Evolutionary conservation across 305 asterid genomes (phyloP).

Genomic region (Euphrasia arctica): DNA sequence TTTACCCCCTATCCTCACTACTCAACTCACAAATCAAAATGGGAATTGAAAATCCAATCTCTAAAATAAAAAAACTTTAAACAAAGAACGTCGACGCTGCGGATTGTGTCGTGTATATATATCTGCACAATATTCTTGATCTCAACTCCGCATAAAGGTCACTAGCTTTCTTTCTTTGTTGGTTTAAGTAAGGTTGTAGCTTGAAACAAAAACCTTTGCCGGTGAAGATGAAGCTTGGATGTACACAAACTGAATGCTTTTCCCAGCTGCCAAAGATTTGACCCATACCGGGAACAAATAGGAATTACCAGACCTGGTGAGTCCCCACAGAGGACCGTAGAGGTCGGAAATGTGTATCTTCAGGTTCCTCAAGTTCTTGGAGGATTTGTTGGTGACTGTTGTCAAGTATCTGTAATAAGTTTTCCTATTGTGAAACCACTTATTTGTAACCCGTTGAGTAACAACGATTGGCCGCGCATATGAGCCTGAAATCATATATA

Average conservation of each 20-base stretch:
- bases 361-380: slow-evolving; percentile 65
- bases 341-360: slow-evolving; percentile 68
- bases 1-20: slow-evolving; percentile 39
- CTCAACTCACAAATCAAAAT: slow-evolving; percentile 46
- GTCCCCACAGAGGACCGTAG: slow-evolving; percentile 97
- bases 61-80: slow-evolving; percentile 13
- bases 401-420: slow-evolving; percentile 80
- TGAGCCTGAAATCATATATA: slow-evolving; percentile 38
- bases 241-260: slow-evolving; percentile 86
- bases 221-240: slow-evolving; percentile 79
- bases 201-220: slow-evolving; percentile 66
- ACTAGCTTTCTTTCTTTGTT: slow-evolving; percentile 15
- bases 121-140: slow-evolving; percentile 57
- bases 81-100: slow-evolving; percentile 11
- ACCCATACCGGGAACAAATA: slow-evolving; percentile 83
- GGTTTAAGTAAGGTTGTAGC: slow-evolving; percentile 61
- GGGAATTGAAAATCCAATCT: slow-evolving; percentile 18
- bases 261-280: slow-evolving; percentile 68
- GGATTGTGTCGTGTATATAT: slow-evolving; percentile 36
- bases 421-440: slow-evolving; percentile 65
- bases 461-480: slow-evolving; percentile 42
- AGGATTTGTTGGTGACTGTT: slow-evolving; percentile 66
- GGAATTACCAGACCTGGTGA: slow-evolving; percentile 61
- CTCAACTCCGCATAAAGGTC: slow-evolving; percentile 31
- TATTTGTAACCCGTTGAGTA: slow-evolving; percentile 52